Evolutionary conservation across 2,329 filamentous ascomycete species (phyloP), one percentile per base, ranked within the genome.

Genomic region (Penicillium vulpinum): DNA sequence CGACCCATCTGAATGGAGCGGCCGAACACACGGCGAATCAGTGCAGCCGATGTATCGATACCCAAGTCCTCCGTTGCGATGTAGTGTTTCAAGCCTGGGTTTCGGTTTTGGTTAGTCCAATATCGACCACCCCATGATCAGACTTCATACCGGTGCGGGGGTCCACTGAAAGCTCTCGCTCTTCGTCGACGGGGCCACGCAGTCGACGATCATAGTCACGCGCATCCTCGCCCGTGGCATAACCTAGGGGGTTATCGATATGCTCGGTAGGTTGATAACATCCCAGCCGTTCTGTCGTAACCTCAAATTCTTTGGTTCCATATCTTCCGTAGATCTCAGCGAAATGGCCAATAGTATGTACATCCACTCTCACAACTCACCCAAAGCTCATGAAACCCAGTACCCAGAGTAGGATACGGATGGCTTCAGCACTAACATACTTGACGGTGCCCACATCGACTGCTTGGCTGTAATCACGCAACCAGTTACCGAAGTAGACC

Each of bases 401-500:
- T 44, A 97, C 85, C 81, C 90, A 96, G 54, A 97, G 85, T 15
- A 96, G 80, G 47, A 97, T 89, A 33, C 92, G 88, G 70, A 97
- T 96, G 57, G 92, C 92, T 76, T 96, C 91, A 50, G 91, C 88
- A 54, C 90, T 93, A 61, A 97, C 92, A 67, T 88, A 85, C 79
- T 96, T 96, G 77, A 96, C 85, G 4, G 91, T 95, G 60, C 91
- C 92, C 48, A 96, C 90, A 74, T 97, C 92, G 67, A 96, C 90
- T 59, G 92, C 92, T 76, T 97, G 92, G 51, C 90, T 94, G 77
- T 97, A 97, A 76, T 97, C 92, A 54, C 86, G 85, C 33, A 96
- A 85, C 92, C 92, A 96, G 80, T 96, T 97, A 62, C 92, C 92
- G 78, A 97, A 97, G 80, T 97, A 97, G 62, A 95, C 90, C 59